Evolutionary conservation across 345 rosid species (phyloP), one percentile per base, ranked within the genome.

Genomic region (Populus nigra): DNA sequence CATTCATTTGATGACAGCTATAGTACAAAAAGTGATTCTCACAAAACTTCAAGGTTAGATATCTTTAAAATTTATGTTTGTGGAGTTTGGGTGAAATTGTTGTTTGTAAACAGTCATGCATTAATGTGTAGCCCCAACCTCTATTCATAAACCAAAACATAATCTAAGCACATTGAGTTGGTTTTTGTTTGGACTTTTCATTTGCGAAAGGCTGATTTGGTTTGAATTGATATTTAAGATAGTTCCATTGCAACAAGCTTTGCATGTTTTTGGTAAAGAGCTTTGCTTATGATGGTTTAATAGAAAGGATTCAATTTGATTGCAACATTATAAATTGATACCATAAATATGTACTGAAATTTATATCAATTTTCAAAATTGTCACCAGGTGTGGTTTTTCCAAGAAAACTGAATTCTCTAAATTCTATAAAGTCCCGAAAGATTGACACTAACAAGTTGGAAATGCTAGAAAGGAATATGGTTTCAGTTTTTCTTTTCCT

Each of bases 21-120:
- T 77, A 87, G 84, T 31, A 85, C 79, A 81, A 90, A 92, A 73
- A 77, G 81, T 81, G 86, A 74, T 79, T 75, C 85, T 65, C 89
- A 68, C 79, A 85, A 85, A 78, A 76, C 88, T 84, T 88, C 97
- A 57, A 90, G 98, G 99, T 96, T 83, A 72, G 79, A 55, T 78
- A 50, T 73, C 59, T 50, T 74, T 72, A 33, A 67, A 47, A 31
- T 25, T 35, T 25, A 5, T n/a, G 27, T n/a, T 12, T 25, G 4
- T 69, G 38, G 63, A 61, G 41, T 45, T 50, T 77, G 7, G 41
- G 53, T 49, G 71, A 15, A 47, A 66, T 66, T 35, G 29, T 59
- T 25, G 12, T 67, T 55, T 16, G 67, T 67, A 38, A 50, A 36
- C 35, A 3, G 50, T 71, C 41, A 57, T 62, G 45, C 66, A n/a